Conservation (phyloP, 768 basidiomycete species). For the Trametes meyenii region DNA sequence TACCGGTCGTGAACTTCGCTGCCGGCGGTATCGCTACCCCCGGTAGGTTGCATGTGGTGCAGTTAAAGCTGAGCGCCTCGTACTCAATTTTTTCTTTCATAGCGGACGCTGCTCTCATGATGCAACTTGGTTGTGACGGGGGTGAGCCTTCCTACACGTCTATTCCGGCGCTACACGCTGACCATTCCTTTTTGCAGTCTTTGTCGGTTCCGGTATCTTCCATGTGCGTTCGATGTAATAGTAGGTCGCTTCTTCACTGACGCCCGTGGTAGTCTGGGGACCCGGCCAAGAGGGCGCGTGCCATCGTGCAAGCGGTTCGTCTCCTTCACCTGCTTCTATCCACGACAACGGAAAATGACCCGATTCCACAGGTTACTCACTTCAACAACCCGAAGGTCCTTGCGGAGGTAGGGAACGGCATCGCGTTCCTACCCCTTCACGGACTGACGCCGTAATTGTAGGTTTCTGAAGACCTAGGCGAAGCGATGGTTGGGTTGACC, state of each 20-base stretch:
- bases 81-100: constrained; percentile 19
- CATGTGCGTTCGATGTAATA: constrained; percentile 53
- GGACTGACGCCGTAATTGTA: constrained; percentile 30
- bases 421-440: neutral
- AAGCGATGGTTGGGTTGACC: constrained; percentile 92
- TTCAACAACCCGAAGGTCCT: constrained; percentile 92
- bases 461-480: constrained; percentile 83
- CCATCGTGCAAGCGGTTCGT: constrained; percentile 91
- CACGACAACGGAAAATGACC: neutral
- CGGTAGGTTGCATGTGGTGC: constrained; percentile 45
- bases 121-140: constrained; percentile 97
- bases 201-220: constrained; percentile 98
- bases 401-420: constrained; percentile 63
- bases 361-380: constrained; percentile 71
- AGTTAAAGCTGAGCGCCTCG: constrained; percentile 16
- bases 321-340: neutral
- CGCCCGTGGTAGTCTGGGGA: constrained; percentile 69
- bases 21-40: constrained; percentile 94
- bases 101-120: constrained; percentile 98
- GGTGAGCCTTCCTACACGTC: constrained; percentile 50
- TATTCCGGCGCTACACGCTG: constrained; percentile 3
- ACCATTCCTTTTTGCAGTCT: constrained; percentile 55
- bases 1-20: constrained; percentile 97
- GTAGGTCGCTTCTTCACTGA: neutral
- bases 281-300: constrained; percentile 90